These are phyloP conservation scores for Psidium guajava DNA, from an alignment of 345 rosid genomes.

Conservation along the genomic window DNA sequence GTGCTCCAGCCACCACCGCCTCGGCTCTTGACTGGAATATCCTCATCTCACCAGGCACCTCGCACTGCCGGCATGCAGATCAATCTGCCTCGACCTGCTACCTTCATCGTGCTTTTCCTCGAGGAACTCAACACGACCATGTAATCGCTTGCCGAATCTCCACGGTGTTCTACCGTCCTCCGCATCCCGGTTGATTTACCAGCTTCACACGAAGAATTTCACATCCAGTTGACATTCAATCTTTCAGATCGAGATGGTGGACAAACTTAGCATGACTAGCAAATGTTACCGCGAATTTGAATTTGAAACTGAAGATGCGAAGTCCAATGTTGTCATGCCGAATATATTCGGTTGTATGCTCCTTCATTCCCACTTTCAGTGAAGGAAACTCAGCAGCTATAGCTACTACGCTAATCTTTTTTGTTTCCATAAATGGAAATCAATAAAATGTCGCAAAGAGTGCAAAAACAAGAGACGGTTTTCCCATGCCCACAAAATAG, in stretches of 20 bases:
- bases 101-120: no score
- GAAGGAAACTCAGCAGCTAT: neutral
- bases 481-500: slow-evolving; percentile 10
- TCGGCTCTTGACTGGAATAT: no score
- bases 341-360: neutral
- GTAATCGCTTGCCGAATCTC: no score
- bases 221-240: neutral
- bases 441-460: neutral
- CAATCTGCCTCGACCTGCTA: no score
- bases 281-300: neutral
- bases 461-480: neutral
- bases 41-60: no score
- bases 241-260: neutral
- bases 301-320: neutral
- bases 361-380: fast-evolving
- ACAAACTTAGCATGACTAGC: neutral
- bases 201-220: neutral
- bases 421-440: neutral
- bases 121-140: no score
- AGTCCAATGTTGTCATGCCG: neutral
- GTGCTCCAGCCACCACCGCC: no score
- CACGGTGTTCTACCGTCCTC: no score
- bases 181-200: no score
- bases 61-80: no score
- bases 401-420: neutral